A percentile compares a stretch with the other conserved stretches of the same genome.
These are phyloP conservation scores for Eucalyptus pauciflora DNA, from an alignment of 345 rosid species.

Conservation along the genomic window DNA sequence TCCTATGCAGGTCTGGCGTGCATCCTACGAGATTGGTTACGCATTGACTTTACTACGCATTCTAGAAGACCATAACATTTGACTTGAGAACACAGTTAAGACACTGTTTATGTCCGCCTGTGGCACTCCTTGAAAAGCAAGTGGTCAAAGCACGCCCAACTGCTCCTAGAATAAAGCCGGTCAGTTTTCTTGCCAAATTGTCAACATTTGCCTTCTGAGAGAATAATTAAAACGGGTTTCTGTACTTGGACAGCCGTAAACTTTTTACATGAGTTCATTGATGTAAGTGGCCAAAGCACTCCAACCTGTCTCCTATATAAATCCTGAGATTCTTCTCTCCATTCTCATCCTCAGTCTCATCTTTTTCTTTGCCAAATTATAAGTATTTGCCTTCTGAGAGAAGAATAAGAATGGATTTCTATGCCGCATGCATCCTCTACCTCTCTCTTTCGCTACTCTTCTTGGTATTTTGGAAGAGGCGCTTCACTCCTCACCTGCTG, in stretches of 20 bases:
- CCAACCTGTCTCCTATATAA: not conserved
- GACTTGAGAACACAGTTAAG: not conserved
- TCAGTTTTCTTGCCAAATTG: not conserved
- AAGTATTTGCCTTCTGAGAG: not conserved
- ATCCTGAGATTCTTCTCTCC: too few species aligned
- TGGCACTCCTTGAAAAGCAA: too few species aligned
- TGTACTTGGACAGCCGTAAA: not conserved
- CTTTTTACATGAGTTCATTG: not conserved
- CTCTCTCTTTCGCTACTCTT: not conserved
- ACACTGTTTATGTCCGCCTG: too few species aligned
- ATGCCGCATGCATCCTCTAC: not conserved
- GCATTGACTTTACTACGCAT: not conserved
- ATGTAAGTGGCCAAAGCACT: not conserved
- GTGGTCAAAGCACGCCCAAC: not conserved
- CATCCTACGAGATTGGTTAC: not conserved
- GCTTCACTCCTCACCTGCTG: not conserved
- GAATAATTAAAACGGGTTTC: too few species aligned
- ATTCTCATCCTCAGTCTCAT: not conserved
- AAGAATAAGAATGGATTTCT: not conserved
- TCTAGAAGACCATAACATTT: not conserved
- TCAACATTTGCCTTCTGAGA: not conserved
- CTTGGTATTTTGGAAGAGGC: not conserved
- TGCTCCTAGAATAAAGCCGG: fast-evolving
- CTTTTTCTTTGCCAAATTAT: not conserved
- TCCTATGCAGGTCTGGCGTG: not conserved